phyloP scores from a whole-genome alignment of 352 stramenopile genomes.

The Phytophthora idaei region DNA sequence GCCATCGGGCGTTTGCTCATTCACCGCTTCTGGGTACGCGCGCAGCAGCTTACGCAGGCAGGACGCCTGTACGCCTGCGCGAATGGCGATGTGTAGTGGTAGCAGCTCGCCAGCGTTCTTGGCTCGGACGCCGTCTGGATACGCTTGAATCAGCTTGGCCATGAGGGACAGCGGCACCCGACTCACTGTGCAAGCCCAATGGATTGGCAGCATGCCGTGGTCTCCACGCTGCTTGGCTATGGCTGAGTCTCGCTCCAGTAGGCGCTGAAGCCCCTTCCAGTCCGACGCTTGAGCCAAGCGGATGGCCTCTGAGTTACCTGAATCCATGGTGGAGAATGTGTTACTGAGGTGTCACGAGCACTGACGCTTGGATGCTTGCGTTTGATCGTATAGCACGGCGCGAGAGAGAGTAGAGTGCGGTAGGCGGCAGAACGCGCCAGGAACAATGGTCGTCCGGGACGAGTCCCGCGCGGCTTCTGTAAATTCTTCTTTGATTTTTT shows the following conservation, averaged over 20 bases:
- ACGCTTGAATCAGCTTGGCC: conserved; percentile 58
- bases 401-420: conserved; percentile 20
- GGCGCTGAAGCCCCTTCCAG: conserved; percentile 68
- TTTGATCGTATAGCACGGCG: conserved; percentile 2
- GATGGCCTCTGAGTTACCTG: conserved; percentile 66
- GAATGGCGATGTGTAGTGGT: conserved; percentile 84
- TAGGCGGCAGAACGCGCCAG: conserved; percentile 24
- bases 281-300: conserved; percentile 78
- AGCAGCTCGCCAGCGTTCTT: conserved; percentile 74
- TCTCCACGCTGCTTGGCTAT: conserved; percentile 60
- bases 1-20: conserved; percentile 49
- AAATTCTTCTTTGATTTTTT: conserved; percentile 19
- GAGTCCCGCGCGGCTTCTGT: conserved; percentile 10
- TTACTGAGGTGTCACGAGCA: conserved; percentile 11
- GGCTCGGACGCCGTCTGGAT: conserved; percentile 57
- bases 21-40: conserved; percentile 59
- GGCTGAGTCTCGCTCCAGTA: conserved; percentile 61
- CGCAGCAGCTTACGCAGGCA: conserved; percentile 60
- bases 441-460: conserved; percentile 22
- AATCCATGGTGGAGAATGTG: conserved; percentile 23
- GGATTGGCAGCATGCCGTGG: conserved; percentile 84
- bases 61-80: conserved; percentile 46
- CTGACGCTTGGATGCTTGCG: not conserved
- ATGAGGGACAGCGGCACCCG: conserved; percentile 70
- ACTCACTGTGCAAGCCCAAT: conserved; percentile 80